Conservation (phyloP, 2,329 filamentous ascomycete species). For the Penicillium sp. region DNA sequence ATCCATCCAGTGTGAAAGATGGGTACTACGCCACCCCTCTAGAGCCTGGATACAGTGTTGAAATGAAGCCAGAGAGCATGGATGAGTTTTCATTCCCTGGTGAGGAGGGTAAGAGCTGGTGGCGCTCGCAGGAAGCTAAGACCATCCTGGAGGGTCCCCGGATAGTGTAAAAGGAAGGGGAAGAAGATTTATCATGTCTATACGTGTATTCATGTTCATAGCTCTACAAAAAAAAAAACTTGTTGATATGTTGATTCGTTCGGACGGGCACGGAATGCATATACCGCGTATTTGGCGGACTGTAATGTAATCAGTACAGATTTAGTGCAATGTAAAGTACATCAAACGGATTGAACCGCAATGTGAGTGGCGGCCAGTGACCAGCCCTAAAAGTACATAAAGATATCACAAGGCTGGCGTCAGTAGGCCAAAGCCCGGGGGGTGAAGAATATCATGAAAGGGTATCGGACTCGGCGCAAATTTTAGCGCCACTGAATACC, state of each 20-base stretch:
- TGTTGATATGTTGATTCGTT: no score
- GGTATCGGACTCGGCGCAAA: slow-evolving; percentile 3
- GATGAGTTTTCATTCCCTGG: slow-evolving; percentile 74
- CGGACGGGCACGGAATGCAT: no score
- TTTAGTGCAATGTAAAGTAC: slow-evolving; percentile 18
- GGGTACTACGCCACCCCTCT: slow-evolving; percentile 85
- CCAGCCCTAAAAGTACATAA: slow-evolving; percentile 16
- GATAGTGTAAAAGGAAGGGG: slow-evolving; percentile 35
- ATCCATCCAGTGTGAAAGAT: slow-evolving; percentile 75
- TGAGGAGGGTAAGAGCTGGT: slow-evolving; percentile 76
- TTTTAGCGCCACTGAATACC: slow-evolving; percentile 47
- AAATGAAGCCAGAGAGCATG: slow-evolving; percentile 91
- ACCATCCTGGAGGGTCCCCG: slow-evolving; percentile 62
- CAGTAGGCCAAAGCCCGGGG: slow-evolving; percentile 2
- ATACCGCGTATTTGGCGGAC: no score
- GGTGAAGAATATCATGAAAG: no score
- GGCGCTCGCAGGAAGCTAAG: slow-evolving; percentile 76
- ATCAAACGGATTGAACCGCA: slow-evolving; percentile 14
- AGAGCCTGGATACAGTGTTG: slow-evolving; percentile 82
- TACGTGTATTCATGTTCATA: slow-evolving; percentile 14
- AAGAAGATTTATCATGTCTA: slow-evolving; percentile 5
- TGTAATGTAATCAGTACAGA: neutral
- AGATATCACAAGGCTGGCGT: slow-evolving; percentile 1
- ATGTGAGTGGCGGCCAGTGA: no score
- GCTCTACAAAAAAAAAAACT: slow-evolving; percentile 15